Evolutionary conservation across 2,329 filamentous ascomycete genomes (phyloP).

Genomic region (Fusarium sp.): DNA sequence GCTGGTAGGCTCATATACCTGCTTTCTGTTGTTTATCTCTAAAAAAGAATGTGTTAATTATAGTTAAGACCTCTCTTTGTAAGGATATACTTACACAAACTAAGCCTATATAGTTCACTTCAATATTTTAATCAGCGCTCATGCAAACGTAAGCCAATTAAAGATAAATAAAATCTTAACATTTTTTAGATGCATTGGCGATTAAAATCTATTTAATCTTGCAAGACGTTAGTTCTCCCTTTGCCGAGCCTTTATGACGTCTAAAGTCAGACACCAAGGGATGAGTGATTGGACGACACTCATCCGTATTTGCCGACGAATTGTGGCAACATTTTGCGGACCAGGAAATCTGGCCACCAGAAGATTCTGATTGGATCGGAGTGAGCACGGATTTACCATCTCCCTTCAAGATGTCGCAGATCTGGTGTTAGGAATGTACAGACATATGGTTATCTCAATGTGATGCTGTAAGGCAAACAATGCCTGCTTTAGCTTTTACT

Average conservation of each 20-base stretch:
- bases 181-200: not conserved
- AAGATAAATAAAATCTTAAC: not conserved
- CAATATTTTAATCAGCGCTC: accelerated
- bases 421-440: not conserved
- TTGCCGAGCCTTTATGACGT: not conserved
- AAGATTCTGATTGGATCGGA: not conserved
- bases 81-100: accelerated
- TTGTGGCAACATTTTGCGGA: not conserved
- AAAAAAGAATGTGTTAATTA: accelerated
- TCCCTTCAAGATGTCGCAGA: not conserved
- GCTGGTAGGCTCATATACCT: accelerated
- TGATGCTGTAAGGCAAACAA: not conserved
- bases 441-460: not conserved
- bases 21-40: not conserved
- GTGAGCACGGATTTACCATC: not conserved
- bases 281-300: not conserved
- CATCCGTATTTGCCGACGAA: not conserved
- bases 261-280: not conserved
- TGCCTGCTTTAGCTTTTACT: not conserved
- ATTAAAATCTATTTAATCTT: no score
- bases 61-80: not conserved
- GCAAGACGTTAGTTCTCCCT: not conserved
- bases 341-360: not conserved
- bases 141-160: accelerated
- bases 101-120: not conserved